Base-by-base conservation (phyloP, 345 rosid genomes). In the Reutealis trisperma region DNA sequence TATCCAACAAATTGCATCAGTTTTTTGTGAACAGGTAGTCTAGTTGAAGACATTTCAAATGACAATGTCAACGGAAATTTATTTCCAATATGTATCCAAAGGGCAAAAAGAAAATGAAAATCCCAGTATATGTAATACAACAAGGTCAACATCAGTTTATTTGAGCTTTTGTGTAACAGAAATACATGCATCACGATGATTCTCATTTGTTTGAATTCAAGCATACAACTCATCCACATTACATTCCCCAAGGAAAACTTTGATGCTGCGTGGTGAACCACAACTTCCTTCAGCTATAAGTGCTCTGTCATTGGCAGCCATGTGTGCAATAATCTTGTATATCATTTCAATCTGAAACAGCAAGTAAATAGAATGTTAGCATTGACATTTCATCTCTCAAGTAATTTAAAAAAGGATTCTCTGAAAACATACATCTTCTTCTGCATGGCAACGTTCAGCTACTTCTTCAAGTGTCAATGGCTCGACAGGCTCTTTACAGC, bases 241-340 rank as follows among this genome's bases (percentile, higher is more conserved):
- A 78, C 99, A 95, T 74, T 95, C 98, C 45, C 93, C 94, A 0
- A 90, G 85, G 84, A 75, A 93, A 75, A 95, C 98, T 88, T 92
- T 92, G 79, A 96, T 67, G 85, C 97, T 92, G 59, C 94, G 85
- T 0, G 97, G 99, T 52, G 99, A 96, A 70, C 98, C 98, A 54
- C 99, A 96, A 82, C 85, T 85, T 72, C 97, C 99, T 86, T 96
- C 98, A 14, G 94, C 98, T 67, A 96, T 87, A 55, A 93, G 74
- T 63, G 93, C 98, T 90, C 97, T 88, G 77, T 90, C 97, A 14
- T 96, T 96, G 49, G 97, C 98, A 70, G 93, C 96, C 96, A 93
- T 96, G 83, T 93, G 99, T 1, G 91, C 88, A n/a, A 93, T 82
- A 69, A 96, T 96, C 86, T 93, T 96, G 89, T 93, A 89, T 64